phyloP scores from a whole-genome alignment of 179 eudicot genomes.

The Beta lomatogona region DNA sequence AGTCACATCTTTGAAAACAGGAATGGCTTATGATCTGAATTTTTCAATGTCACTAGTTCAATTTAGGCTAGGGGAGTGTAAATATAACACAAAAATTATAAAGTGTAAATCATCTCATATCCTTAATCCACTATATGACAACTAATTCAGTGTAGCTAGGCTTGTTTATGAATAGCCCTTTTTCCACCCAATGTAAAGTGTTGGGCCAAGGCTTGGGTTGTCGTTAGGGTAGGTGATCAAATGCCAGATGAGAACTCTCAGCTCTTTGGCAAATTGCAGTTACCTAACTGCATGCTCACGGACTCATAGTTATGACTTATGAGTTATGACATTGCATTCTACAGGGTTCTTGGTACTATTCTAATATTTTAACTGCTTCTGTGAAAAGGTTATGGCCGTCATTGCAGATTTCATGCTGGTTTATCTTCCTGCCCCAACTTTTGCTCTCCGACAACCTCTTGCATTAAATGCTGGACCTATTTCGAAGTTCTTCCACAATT shows the following conservation, averaged over 20 bases:
- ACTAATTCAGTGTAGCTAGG: background rate
- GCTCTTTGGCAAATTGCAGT: background rate
- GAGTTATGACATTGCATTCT: background rate
- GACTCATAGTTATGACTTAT: background rate
- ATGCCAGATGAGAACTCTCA: background rate
- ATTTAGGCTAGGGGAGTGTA: no score
- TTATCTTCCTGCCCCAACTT: conserved; percentile 94
- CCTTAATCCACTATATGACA: no score
- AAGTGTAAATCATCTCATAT: no score
- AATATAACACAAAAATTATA: no score
- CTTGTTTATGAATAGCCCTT: background rate
- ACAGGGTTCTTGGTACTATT: background rate
- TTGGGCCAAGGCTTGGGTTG: background rate
- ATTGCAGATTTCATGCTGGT: conserved; percentile 99
- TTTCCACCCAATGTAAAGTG: background rate
- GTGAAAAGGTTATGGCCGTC: conserved; percentile 83
- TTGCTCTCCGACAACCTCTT: conserved; percentile 76
- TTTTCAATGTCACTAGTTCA: no score
- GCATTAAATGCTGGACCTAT: conserved; percentile 66
- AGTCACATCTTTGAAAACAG: no score
- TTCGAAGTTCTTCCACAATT: conserved; percentile 75
- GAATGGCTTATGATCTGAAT: no score
- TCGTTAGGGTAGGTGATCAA: background rate
- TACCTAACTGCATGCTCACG: conserved; percentile 5
- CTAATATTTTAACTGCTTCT: conserved; percentile 25